A percentile compares a stretch with the other conserved stretches of the same genome.
Conservation (phyloP, 2,329 filamentous ascomycete species). For the Bisporella sp. region DNA sequence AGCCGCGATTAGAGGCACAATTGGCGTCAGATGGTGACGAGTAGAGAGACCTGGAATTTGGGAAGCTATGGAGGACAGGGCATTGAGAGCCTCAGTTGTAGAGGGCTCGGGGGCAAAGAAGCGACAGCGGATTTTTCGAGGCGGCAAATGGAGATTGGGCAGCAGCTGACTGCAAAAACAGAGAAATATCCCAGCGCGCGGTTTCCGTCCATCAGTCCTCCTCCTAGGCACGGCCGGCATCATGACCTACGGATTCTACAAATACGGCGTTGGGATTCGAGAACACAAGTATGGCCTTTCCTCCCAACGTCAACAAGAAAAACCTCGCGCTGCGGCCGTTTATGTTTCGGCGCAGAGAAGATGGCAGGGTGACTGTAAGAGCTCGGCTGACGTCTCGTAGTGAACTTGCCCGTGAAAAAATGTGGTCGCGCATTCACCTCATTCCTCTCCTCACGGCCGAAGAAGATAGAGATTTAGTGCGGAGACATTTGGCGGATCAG, state of each 20-base stretch:
- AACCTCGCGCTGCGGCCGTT: not conserved
- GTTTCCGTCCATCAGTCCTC: constrained; percentile 78
- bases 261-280: constrained; percentile 71
- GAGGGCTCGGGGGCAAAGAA: too few relatives aligned
- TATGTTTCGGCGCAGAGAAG: not conserved
- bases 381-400: constrained; percentile 38
- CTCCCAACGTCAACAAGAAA: not conserved
- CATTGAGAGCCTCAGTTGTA: too few relatives aligned
- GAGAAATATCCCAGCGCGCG: constrained; percentile 88
- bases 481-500: constrained; percentile 79
- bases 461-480: constrained; percentile 90
- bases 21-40: too few relatives aligned
- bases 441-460: constrained; percentile 93
- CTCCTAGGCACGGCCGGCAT: constrained; percentile 69
- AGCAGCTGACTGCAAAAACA: constrained; percentile 27
- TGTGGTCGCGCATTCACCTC: constrained; percentile 94
- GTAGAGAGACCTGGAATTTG: too few relatives aligned
- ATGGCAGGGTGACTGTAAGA: not conserved
- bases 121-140: too few relatives aligned
- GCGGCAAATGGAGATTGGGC: too few relatives aligned
- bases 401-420: constrained; percentile 93
- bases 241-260: constrained; percentile 89
- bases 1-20: too few relatives aligned
- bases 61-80: too few relatives aligned
- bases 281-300: constrained; percentile 77